These are phyloP conservation scores for Plasmodium berghei DNA, from an alignment of 169 alveolate species.

Conservation along the genomic window DNA sequence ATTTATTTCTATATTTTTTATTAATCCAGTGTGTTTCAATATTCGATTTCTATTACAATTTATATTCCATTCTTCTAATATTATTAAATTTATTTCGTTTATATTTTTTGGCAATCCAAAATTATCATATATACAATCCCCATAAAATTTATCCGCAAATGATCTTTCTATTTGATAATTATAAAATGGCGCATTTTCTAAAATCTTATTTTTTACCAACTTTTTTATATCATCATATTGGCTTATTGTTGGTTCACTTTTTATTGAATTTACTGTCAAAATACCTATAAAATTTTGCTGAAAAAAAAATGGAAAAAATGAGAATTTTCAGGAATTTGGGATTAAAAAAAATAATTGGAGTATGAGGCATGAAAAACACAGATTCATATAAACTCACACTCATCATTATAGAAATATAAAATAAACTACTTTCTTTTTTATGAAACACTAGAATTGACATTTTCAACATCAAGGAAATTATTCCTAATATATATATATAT, in stretches of 20 bases:
- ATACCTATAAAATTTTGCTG: conserved; percentile 48
- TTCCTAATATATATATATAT: too few relatives aligned
- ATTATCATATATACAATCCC: conserved; percentile 85
- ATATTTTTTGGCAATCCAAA: conserved; percentile 77
- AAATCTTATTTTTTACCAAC: conserved; percentile 46
- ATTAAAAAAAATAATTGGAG: conserved; percentile 27
- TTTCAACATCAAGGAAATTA: too few relatives aligned
- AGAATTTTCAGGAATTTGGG: not conserved
- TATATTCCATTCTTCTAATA: conserved; percentile 77
- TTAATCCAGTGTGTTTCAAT: conserved; percentile 45
- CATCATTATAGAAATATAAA: too few relatives aligned
- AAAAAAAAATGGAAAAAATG: not conserved
- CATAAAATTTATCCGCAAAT: conserved; percentile 84
- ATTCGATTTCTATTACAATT: conserved; percentile 72
- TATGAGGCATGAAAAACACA: not conserved
- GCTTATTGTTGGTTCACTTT: conserved; percentile 66
- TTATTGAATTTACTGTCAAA: conserved; percentile 35
- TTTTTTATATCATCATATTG: conserved; percentile 80
- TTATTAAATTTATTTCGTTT: conserved; percentile 66
- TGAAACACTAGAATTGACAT: too few relatives aligned
- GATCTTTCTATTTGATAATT: conserved; percentile 77
- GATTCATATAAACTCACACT: not conserved
- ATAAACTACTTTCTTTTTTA: too few relatives aligned
- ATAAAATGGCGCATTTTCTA: conserved; percentile 53
- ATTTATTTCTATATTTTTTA: conserved; percentile 48